A percentile compares a stretch with the other conserved stretches of the same genome.
Evolutionary conservation across 139 green algal species (phyloP).

Genomic region (Prasinococcaceae sp.): DNA sequence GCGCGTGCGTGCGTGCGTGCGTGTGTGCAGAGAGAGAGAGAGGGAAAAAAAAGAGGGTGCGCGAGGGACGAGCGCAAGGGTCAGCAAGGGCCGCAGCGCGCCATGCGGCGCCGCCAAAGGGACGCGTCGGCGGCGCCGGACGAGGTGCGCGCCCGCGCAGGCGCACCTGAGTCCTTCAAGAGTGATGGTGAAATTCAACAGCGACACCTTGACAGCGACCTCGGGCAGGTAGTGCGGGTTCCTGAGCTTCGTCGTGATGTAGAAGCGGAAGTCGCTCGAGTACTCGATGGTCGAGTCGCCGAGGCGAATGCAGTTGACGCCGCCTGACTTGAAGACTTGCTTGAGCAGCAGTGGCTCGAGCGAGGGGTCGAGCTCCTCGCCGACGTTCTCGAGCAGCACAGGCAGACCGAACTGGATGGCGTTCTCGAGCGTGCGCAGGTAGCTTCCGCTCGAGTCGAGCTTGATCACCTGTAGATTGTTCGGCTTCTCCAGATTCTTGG

Average conservation of each 20-base stretch:
- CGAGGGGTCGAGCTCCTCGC: slow-evolving; percentile 30
- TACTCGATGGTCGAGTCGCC: slow-evolving; percentile 29
- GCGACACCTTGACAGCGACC: slow-evolving; percentile 23
- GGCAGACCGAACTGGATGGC: slow-evolving; percentile 34
- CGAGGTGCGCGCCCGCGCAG: no score
- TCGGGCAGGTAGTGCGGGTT: slow-evolving; percentile 40
- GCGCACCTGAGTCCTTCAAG: slow-evolving; percentile 19
- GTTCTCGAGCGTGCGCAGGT: slow-evolving; percentile 31
- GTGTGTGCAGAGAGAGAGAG: no score
- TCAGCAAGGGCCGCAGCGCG: no score
- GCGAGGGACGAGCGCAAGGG: no score
- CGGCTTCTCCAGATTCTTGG: slow-evolving; percentile 27
- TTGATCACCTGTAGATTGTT: slow-evolving; percentile 31
- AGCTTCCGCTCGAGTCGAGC: slow-evolving; percentile 22
- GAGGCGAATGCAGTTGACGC: slow-evolving; percentile 29
- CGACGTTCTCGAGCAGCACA: slow-evolving; percentile 33
- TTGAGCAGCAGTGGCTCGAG: slow-evolving; percentile 30
- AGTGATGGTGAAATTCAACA: slow-evolving; percentile 36
- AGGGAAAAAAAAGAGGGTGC: no score
- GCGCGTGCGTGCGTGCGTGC: no score
- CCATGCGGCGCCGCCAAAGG: no score
- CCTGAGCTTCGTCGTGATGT: slow-evolving; percentile 30
- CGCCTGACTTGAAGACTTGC: slow-evolving; percentile 26
- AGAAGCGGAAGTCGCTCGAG: slow-evolving; percentile 32
- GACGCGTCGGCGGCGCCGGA: no score